Percentiles rank a stretch among this genome's conserved stretches.
phyloP scores from a whole-genome alignment of 371 early-diverging fungal species.

The Circinella minor region DNA sequence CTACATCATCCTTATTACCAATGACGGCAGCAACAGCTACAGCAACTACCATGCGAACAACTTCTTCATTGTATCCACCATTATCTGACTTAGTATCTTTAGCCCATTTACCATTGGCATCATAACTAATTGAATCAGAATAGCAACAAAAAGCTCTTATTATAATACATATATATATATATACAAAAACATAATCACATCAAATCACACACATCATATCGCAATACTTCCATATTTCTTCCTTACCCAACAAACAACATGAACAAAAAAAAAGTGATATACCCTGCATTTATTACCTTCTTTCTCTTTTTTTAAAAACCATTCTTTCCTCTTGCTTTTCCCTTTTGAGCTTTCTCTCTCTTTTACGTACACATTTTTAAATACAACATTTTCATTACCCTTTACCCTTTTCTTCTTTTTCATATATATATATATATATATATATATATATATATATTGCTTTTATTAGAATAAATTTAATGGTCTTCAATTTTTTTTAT shows the following conservation, averaged over 20 bases:
- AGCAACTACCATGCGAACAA: conserved; percentile 7
- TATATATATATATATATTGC: background rate
- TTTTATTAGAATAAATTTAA: background rate
- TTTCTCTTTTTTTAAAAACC: background rate
- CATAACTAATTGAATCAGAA: background rate
- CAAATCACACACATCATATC: too few relatives aligned
- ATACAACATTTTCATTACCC: background rate
- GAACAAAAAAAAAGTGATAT: background rate
- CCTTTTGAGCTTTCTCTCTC: background rate
- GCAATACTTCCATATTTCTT: too few relatives aligned
- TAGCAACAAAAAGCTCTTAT: background rate
- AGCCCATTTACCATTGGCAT: background rate
- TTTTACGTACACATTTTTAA: background rate
- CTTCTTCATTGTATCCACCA: conserved; percentile 1
- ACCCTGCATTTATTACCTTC: background rate
- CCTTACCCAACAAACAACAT: background rate
- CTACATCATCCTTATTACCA: background rate
- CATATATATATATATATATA: too few relatives aligned
- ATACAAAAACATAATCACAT: too few relatives aligned
- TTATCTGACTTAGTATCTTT: conserved; percentile 3
- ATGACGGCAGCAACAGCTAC: background rate
- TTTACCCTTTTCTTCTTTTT: background rate
- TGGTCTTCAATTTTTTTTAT: too few relatives aligned
- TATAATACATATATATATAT: too few relatives aligned
- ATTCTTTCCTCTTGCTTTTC: background rate